Percentiles rank a stretch among this genome's conserved stretches.
These are phyloP conservation scores for Rhodotorula sp. DNA, from an alignment of 1,284 basidiomycete species.

Conservation along the genomic window DNA sequence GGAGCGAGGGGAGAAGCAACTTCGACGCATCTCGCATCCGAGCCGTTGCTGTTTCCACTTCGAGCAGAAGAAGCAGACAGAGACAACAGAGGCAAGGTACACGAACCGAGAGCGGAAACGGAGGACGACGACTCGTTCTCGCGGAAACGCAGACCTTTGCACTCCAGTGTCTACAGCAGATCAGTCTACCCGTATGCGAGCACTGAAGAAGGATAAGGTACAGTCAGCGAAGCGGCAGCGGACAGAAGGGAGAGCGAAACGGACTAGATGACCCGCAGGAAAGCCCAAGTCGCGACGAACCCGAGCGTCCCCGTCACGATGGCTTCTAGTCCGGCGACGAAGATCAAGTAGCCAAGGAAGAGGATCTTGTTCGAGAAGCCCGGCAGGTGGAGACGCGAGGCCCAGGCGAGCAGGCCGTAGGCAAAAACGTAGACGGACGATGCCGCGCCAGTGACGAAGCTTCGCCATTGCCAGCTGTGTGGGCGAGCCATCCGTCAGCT, in stretches of 20 bases:
- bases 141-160: too few relatives aligned
- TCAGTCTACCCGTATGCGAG: conserved; percentile 5
- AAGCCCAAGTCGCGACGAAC: conserved; percentile 63
- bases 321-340: conserved; percentile 81
- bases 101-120: too few relatives aligned
- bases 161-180: too few relatives aligned
- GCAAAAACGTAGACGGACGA: conserved; percentile 87
- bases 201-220: not conserved
- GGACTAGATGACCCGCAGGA: conserved; percentile 72
- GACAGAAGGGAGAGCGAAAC: conserved; percentile 47
- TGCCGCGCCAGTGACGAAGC: conserved; percentile 91
- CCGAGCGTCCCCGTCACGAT: conserved; percentile 68
- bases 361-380: conserved; percentile 79
- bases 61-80: too few relatives aligned
- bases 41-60: too few relatives aligned
- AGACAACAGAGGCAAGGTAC: too few relatives aligned
- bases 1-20: too few relatives aligned
- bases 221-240: too few relatives aligned
- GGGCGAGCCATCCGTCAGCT: not conserved
- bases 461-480: conserved; percentile 88
- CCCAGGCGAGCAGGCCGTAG: conserved; percentile 55
- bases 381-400: conserved; percentile 60
- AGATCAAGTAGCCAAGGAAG: conserved; percentile 86
- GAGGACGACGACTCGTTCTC: too few relatives aligned
- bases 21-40: too few relatives aligned